These are phyloP conservation scores for Eragrostis tef DNA, from an alignment of 202 grass and related monocot species.

Conservation along the genomic window DNA sequence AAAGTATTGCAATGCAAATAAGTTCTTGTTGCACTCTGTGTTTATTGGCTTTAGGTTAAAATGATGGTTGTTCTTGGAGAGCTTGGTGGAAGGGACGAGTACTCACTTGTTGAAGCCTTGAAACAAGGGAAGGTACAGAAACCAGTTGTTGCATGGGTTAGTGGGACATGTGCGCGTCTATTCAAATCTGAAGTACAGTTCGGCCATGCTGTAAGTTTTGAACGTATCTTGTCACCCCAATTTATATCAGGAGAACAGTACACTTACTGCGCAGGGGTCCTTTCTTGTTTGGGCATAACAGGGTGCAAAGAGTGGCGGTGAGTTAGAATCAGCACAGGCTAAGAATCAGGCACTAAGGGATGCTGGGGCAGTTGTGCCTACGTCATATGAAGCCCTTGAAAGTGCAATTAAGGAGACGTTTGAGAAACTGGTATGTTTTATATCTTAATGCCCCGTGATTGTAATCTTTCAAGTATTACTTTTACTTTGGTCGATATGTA, in stretches of 20 bases:
- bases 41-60: conserved; percentile 73
- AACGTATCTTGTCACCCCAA: not conserved
- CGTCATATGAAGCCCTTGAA: conserved; percentile 97
- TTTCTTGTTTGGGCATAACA: conserved; percentile 45
- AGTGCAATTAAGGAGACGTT: conserved; percentile 83
- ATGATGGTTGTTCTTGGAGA: conserved; percentile 99
- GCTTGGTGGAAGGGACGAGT: conserved; percentile 92
- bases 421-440: conserved; percentile 72
- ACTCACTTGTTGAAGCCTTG: conserved; percentile 93
- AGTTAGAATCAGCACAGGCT: conserved; percentile 93
- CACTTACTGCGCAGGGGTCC: not conserved
- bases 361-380: conserved; percentile 92
- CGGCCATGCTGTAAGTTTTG: conserved; percentile 88
- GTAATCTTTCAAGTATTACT: not conserved
- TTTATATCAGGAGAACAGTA: conserved; percentile 25
- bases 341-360: conserved; percentile 91
- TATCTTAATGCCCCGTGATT: conserved; percentile 6
- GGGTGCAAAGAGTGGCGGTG: conserved; percentile 95
- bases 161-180: conserved; percentile 83
- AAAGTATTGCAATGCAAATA: conserved; percentile 23
- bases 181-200: conserved; percentile 99
- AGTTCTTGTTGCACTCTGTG: conserved; percentile 5
- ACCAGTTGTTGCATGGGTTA: conserved; percentile 99
- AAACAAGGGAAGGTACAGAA: conserved; percentile 98
- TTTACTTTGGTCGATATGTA: conserved; percentile 4